Evolutionary conservation across 2,329 filamentous ascomycete genomes (phyloP).

Genomic region (Neonectria sp.): DNA sequence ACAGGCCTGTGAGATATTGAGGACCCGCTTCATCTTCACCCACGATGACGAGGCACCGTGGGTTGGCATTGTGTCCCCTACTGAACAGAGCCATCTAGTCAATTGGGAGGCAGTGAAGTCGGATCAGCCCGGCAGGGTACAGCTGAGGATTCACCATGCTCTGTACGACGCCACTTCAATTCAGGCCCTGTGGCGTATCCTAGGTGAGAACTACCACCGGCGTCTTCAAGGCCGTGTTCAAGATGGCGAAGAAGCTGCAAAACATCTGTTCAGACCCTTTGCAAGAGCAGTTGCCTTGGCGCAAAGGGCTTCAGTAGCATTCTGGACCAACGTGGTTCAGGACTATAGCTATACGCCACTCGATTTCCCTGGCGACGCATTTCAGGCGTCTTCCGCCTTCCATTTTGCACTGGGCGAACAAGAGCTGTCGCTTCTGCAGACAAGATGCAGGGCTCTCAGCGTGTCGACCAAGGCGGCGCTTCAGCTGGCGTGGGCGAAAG

Average conservation of each 20-base stretch:
- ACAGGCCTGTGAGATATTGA: constrained; percentile 44
- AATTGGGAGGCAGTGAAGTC: constrained; percentile 22
- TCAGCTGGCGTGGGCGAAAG: constrained; percentile 43
- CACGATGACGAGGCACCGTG: constrained; percentile 37
- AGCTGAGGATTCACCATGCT: constrained; percentile 41
- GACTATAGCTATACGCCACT: neutral
- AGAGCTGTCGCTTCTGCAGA: constrained; percentile 26
- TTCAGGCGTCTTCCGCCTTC: neutral
- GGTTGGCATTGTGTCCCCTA: constrained; percentile 43
- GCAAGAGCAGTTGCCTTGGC: neutral
- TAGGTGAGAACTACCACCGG: constrained; percentile 32
- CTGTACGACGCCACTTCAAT: constrained; percentile 44
- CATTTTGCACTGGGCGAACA: neutral
- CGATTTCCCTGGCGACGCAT: neutral
- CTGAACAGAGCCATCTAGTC: constrained; percentile 38
- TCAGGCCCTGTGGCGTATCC: constrained; percentile 35
- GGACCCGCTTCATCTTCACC: constrained; percentile 44
- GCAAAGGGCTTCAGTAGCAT: neutral
- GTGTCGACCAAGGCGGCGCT: constrained; percentile 38
- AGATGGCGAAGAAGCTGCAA: neutral
- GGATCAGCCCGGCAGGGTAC: constrained; percentile 12
- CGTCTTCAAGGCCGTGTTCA: constrained; percentile 22
- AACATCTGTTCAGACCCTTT: neutral
- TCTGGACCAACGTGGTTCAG: neutral
- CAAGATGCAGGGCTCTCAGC: constrained; percentile 27